A percentile compares a stretch with the other conserved stretches of the same genome.
These are phyloP conservation scores for Solanum habrochaites DNA, from an alignment of 257 asterid species.

Conservation along the genomic window DNA sequence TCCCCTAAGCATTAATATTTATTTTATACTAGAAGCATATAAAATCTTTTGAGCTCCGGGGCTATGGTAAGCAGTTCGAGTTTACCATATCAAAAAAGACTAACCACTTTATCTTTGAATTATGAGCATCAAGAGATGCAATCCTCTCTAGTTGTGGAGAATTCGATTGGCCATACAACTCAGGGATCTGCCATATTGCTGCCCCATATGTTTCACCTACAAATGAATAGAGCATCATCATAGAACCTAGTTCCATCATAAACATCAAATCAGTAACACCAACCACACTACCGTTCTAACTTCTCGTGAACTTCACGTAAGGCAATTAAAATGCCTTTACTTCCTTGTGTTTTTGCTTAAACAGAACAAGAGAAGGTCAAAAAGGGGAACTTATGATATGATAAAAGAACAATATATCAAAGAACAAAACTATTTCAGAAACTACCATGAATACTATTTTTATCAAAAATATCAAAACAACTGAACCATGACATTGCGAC, in stretches of 20 bases:
- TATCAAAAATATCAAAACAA: neutral
- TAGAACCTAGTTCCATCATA: neutral
- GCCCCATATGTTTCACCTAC: slow-evolving; percentile 87
- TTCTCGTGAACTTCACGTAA: neutral
- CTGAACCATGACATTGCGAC: neutral
- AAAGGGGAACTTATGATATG: neutral
- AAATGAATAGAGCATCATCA: neutral
- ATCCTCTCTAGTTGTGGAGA: slow-evolving; percentile 84
- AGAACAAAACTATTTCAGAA: neutral
- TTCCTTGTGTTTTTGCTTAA: neutral
- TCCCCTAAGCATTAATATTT: neutral
- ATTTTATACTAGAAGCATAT: neutral
- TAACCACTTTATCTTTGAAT: slow-evolving; percentile 73
- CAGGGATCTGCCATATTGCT: slow-evolving; percentile 94
- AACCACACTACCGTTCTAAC: neutral
- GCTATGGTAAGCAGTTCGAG: neutral
- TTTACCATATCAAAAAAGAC: neutral
- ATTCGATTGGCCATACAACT: slow-evolving; percentile 87
- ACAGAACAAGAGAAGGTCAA: neutral
- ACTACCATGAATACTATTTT: neutral
- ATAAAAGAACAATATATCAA: neutral
- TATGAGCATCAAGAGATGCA: slow-evolving; percentile 79
- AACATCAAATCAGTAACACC: neutral
- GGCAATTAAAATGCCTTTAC: neutral
- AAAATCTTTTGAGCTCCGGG: neutral